A percentile compares a stretch with the other conserved stretches of the same genome.
phyloP scores from a whole-genome alignment of 495 filamentous ascomycete species.

The Hypoxylon trugodes region DNA sequence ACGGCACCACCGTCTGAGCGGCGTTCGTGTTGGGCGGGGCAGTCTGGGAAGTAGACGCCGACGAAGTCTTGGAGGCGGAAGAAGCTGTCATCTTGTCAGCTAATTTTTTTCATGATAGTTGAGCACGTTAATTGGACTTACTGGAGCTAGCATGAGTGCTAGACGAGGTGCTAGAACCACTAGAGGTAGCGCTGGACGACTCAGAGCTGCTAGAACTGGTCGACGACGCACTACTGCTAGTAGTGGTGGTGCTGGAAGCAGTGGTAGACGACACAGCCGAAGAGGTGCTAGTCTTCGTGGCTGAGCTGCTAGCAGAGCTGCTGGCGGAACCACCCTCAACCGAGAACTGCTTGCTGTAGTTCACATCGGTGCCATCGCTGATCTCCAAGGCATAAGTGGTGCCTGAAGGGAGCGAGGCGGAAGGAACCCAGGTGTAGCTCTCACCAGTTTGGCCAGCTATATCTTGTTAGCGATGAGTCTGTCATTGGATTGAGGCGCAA shows the following conservation, averaged over 20 bases:
- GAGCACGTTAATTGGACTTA: slow-evolving; percentile 30
- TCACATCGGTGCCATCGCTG: slow-evolving; percentile 44
- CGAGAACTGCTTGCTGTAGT: slow-evolving; percentile 54
- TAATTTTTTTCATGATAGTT: slow-evolving; percentile 6
- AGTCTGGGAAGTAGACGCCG: slow-evolving; percentile 23
- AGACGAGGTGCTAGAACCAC: slow-evolving; percentile 26
- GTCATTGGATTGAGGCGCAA: neutral
- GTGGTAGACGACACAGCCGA: slow-evolving; percentile 31
- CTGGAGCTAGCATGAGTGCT: slow-evolving; percentile 38
- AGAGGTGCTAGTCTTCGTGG: slow-evolving; percentile 25
- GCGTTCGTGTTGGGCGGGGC: slow-evolving; percentile 39
- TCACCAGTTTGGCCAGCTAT: slow-evolving; percentile 42
- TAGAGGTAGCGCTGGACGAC: slow-evolving; percentile 23
- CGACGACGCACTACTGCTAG: slow-evolving; percentile 37
- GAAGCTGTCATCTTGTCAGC: slow-evolving; percentile 35
- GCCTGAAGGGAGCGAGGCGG: slow-evolving; percentile 46
- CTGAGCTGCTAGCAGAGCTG: slow-evolving; percentile 35
- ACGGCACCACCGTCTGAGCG: slow-evolving; percentile 38
- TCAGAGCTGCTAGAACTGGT: slow-evolving; percentile 30
- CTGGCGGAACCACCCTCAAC: slow-evolving; percentile 41
- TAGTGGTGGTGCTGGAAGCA: slow-evolving; percentile 31
- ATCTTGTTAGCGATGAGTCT: slow-evolving; percentile 23
- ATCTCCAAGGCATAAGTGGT: slow-evolving; percentile 58
- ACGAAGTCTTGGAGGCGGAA: slow-evolving; percentile 26
- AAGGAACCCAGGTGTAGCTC: slow-evolving; percentile 48